phyloP scores from a whole-genome alignment of 2,329 filamentous ascomycete species.

The Xylaria sp. region DNA sequence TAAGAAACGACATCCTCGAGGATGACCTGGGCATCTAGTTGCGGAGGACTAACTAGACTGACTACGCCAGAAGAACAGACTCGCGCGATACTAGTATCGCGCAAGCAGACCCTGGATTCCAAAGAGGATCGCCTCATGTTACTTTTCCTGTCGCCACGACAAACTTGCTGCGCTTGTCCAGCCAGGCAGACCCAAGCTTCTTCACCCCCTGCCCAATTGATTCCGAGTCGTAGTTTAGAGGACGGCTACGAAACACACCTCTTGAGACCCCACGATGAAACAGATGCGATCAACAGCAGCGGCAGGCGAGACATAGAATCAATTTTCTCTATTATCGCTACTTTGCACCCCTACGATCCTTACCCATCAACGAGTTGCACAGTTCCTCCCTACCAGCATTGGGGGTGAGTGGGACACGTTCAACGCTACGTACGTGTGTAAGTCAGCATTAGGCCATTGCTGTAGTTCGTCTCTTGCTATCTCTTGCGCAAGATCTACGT shows the following conservation, averaged over 20 bases:
- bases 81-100: conserved; percentile 6
- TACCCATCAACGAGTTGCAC: not conserved
- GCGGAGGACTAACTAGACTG: not conserved
- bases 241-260: not conserved
- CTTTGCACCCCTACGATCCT: not conserved
- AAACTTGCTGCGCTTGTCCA: conserved; percentile 8
- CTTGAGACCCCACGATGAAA: not conserved
- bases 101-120: conserved; percentile 5
- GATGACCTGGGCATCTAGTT: not conserved
- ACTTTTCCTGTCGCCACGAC: not conserved
- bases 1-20: not conserved
- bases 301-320: no score
- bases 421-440: not conserved
- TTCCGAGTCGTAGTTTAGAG: conserved; percentile 3
- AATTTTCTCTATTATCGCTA: not conserved
- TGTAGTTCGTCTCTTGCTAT: not conserved
- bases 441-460: not conserved
- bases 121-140: conserved; percentile 2
- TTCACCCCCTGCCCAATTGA: not conserved
- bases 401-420: not conserved
- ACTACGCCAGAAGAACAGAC: not conserved
- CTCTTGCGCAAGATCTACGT: not conserved
- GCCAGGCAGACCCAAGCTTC: conserved; percentile 1
- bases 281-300: not conserved
- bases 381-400: no score